These are phyloP conservation scores for Colletotrichum caudatum DNA, from an alignment of 2,329 filamentous ascomycete genomes.

Conservation along the genomic window DNA sequence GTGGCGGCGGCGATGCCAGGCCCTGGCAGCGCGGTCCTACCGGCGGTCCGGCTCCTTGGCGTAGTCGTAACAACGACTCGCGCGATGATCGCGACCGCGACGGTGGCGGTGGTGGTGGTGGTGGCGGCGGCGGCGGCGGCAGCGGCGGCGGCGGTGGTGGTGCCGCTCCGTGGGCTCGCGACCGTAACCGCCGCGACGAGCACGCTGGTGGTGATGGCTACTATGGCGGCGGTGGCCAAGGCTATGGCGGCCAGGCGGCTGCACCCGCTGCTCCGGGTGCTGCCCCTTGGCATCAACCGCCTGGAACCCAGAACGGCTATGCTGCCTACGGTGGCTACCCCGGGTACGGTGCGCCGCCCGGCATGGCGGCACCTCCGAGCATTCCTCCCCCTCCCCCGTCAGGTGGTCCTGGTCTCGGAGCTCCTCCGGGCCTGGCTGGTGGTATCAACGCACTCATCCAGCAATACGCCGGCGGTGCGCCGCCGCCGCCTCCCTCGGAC, in stretches of 20 bases:
- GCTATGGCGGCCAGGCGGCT: slow-evolving; percentile 44
- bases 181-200: slow-evolving; percentile 64
- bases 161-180: slow-evolving; percentile 72
- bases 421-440: slow-evolving; percentile 65
- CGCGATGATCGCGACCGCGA: slow-evolving; percentile 54
- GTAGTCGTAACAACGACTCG: slow-evolving; percentile 66
- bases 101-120: slow-evolving; percentile 38
- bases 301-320: slow-evolving; percentile 59
- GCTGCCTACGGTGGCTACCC: slow-evolving; percentile 69
- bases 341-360: slow-evolving; percentile 66
- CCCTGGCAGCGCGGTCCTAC: slow-evolving; percentile 92
- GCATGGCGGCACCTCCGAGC: slow-evolving; percentile 57
- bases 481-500: slow-evolving; percentile 66
- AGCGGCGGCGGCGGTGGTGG: slow-evolving; percentile 58
- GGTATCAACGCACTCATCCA: slow-evolving; percentile 75
- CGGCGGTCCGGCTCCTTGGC: slow-evolving; percentile 87
- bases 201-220: slow-evolving; percentile 60
- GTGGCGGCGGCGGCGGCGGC: slow-evolving; percentile 52
- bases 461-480: slow-evolving; percentile 68
- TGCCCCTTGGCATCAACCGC: slow-evolving; percentile 73
- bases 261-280: slow-evolving; percentile 38
- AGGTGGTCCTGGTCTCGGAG: slow-evolving; percentile 59
- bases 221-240: slow-evolving; percentile 53
- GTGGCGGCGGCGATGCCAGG: slow-evolving; percentile 71
- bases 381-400: slow-evolving; percentile 46